Evolutionary conservation across 805 yeast genomes (phyloP).

Genomic region (Saturnispora serradocipensis): DNA sequence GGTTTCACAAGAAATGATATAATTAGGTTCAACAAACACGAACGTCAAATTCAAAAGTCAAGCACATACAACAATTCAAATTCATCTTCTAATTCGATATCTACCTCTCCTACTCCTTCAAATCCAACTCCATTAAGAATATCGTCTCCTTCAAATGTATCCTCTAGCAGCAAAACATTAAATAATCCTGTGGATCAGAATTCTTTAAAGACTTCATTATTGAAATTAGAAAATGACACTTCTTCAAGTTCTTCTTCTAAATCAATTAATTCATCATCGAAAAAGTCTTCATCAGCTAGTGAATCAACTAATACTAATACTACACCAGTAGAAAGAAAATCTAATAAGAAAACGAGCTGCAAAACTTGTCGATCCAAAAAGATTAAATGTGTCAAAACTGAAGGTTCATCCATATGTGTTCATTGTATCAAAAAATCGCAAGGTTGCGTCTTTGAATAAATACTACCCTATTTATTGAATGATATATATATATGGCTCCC

Average conservation of each 20-base stretch:
- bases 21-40: conserved; percentile 29
- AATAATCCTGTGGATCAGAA: not conserved
- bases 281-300: not conserved
- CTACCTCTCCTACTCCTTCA: not conserved
- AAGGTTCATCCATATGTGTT: conserved; percentile 18
- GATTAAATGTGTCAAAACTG: conserved; percentile 27
- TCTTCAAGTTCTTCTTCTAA: not conserved
- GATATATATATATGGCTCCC: conserved; percentile 17
- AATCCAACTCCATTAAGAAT: not conserved
- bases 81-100: not conserved
- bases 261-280: not conserved
- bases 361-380: conserved; percentile 27
- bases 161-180: not conserved
- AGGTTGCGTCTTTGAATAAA: conserved; percentile 42
- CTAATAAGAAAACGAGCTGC: conserved; percentile 28
- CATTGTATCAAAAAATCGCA: conserved; percentile 25
- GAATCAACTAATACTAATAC: not conserved
- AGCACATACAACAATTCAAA: not conserved
- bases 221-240: not conserved
- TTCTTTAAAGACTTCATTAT: not conserved
- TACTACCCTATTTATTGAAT: conserved; percentile 36
- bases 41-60: conserved; percentile 12
- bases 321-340: conserved; percentile 9
- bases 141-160: not conserved
- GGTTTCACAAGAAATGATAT: conserved; percentile 62